Base-by-base conservation (phyloP, 192 early-diverging fungal genomes). In the Podochytrium sp. region DNA sequence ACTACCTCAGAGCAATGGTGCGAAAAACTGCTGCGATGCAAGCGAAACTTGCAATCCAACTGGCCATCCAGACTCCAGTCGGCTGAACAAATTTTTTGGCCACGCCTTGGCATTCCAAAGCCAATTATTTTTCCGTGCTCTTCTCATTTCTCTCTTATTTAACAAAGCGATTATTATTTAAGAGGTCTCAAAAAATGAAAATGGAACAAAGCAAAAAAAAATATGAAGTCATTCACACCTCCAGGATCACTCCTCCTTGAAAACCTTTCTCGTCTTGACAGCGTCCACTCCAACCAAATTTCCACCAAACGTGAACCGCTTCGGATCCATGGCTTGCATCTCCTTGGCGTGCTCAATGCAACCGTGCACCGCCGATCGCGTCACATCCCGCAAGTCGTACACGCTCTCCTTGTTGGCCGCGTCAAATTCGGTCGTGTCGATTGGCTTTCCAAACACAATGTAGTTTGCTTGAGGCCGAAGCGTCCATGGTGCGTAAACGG, bases 381-480 rank as follows among this genome's bases (percentile, higher is more conserved):
- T 34, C 37, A 34, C 25, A 65, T 65, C 63, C 4, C 63, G 40
- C 33, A 65, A 65, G 0, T 65, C 63, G 47, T 29, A 65, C 40
- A 65, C 40, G 7, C 40, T 20, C 41, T 65, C 63, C 25, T 42
- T 29, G 29, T 65, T 43, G 10, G 6, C 37, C 4, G 40, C 20
- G 12, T 40, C 35, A 41, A 25, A 41, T 2, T 14, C 18, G 29
- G 14, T 49, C 16, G 63, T 29, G 29, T 65, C 63, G 27, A 65
- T 65, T 16, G 63, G 63, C 1, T 65, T 40, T 29, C 63, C 63
- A 65, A 65, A 32, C 25, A 65, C 63, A 65, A 65, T 43, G 29
- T 65, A 65, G 14, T 65, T 41, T 5, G 41, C 5, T 30, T 65
- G 63, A 3, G 63, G 63, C 41, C n/a, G 14, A 14, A 65, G 23